Base-by-base conservation (phyloP, 495 filamentous ascomycete genomes). In the Tuber calosporum region DNA sequence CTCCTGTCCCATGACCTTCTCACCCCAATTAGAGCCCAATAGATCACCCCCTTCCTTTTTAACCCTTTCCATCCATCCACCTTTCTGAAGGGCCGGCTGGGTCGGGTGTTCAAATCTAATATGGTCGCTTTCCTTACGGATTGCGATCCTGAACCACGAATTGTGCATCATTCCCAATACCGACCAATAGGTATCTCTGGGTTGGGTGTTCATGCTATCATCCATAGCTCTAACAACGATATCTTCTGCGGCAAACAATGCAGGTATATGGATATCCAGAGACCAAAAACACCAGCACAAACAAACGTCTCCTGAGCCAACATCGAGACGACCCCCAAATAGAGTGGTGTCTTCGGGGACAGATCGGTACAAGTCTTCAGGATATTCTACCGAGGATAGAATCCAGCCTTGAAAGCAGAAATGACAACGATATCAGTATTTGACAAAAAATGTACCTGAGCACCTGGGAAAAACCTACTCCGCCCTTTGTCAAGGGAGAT, bases 111-210 rank as follows among this genome's bases (percentile, higher is more conserved):
- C 94, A 73, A 98, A 97, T 11, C 88, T 86, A 43, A 88, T 85
- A 0, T 84, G 86, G 26, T 70, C 74, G 17, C 75, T 72, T 75
- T 96, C 91, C 73, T 90, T 89, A 62, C 87, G 88, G 73, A 98
- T 92, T 7, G 89, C 87, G 8, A 98, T 86, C 22, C 94, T 86
- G 82, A 90, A 98, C 94, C 94, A 98, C 9, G 93, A 91, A 79
- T 97, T 97, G 81, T 98, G 97, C 94, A 98, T 98, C 94, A 98
- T 98, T 0, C 94, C 94, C 62, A 97, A 84, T 26, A 97, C 94
- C 72, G 88, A 92, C 94, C 94, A 98, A 83, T 98, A 98, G 91
- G 97, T 96, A 78, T 98, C 94, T 73, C 91, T 86, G 8, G 94
- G 94, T 80, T 97, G 93, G 1, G 93, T 84, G 78, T 89, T 91